Evolutionary conservation across 306 rosid genomes (phyloP).

Genomic region (Cyamopsis tetragonoloba): DNA sequence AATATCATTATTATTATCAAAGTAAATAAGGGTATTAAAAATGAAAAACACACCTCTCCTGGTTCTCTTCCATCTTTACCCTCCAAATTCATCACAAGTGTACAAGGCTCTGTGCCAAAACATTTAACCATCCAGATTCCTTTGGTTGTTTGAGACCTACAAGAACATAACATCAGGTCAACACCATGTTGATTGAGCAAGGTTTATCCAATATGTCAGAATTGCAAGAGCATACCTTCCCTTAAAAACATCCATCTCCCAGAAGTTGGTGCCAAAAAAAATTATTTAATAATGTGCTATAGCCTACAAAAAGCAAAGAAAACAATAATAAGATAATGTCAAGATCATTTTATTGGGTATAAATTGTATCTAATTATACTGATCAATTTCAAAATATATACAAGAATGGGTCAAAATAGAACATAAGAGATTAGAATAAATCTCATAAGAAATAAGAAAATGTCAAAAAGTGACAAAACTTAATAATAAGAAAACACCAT

Average conservation of each 20-base stretch:
- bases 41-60: slow-evolving; percentile 75
- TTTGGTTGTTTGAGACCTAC: slow-evolving; percentile 97
- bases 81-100: slow-evolving; percentile 97
- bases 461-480: background rate
- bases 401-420: background rate
- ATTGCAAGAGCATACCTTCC: slow-evolving; percentile 67
- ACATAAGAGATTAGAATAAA: background rate
- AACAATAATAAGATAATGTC: background rate
- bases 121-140: slow-evolving; percentile 97
- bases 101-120: slow-evolving; percentile 86
- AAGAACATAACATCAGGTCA: slow-evolving; percentile 22
- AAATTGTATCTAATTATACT: background rate
- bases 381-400: slow-evolving; percentile 2
- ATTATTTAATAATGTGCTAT: slow-evolving; percentile 83
- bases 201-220: slow-evolving; percentile 2
- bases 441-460: background rate
- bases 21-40: slow-evolving; percentile 1
- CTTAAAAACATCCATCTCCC: slow-evolving; percentile 96
- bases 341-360: background rate
- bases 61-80: slow-evolving; percentile 99
- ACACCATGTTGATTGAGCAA: background rate
- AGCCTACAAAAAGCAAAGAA: slow-evolving; percentile 55
- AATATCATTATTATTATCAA: slow-evolving; percentile 1
- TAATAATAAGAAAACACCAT: background rate
- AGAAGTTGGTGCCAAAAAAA: slow-evolving; percentile 78